Evolutionary conservation across 1,284 basidiomycete species (phyloP).

Genomic region (Ustilago loliicola): DNA sequence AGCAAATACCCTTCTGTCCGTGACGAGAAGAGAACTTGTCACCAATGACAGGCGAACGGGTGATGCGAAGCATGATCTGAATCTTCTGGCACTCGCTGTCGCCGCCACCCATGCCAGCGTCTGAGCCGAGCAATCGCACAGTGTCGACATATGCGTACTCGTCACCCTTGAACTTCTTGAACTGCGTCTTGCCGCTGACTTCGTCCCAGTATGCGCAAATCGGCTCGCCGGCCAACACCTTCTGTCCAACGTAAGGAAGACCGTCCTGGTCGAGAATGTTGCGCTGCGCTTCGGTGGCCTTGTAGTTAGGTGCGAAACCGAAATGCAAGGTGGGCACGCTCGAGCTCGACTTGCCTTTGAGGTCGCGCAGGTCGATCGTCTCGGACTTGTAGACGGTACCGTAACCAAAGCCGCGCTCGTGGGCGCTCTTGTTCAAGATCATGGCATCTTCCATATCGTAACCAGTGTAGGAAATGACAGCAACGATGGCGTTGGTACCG

Average conservation of each 20-base stretch:
- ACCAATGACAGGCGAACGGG: constrained; percentile 95
- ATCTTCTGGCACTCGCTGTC: constrained; percentile 92
- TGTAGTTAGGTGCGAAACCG: constrained; percentile 78
- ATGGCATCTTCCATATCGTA: constrained; percentile 99
- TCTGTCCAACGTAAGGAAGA: constrained; percentile 82
- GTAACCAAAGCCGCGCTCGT: constrained; percentile 97
- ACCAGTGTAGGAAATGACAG: constrained; percentile 99
- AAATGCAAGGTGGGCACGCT: constrained; percentile 77
- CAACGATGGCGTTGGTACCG: constrained; percentile 97
- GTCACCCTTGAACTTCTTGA: constrained; percentile 97
- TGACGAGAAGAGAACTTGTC: constrained; percentile 99
- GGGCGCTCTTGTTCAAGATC: constrained; percentile 99
- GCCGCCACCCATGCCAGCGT: constrained; percentile 75
- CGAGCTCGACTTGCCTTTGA: constrained; percentile 67
- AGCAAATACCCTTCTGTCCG: constrained; percentile 99
- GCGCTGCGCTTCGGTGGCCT: constrained; percentile 51
- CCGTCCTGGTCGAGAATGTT: constrained; percentile 86
- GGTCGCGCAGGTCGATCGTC: constrained; percentile 88
- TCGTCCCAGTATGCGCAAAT: constrained; percentile 86
- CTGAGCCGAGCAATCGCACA: constrained; percentile 89
- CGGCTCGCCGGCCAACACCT: constrained; percentile 81
- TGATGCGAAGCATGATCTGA: constrained; percentile 92
- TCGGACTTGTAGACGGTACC: constrained; percentile 97
- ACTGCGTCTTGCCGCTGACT: constrained; percentile 83
- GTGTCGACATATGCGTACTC: constrained; percentile 91